phyloP scores from a whole-genome alignment of 306 rosid species.

The Pyrus pyrifolia region DNA sequence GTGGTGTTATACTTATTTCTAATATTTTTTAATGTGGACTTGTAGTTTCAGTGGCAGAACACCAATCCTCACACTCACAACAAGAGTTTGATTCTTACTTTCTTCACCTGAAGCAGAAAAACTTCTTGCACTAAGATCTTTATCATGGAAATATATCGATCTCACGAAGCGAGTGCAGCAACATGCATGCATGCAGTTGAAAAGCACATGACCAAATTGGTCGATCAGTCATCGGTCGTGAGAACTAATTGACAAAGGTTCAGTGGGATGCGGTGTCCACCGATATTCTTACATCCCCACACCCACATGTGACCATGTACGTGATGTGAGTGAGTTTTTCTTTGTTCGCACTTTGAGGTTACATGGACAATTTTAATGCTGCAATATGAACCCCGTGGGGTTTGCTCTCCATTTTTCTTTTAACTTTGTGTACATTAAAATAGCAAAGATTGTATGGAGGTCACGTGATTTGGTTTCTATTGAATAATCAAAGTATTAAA shows the following conservation, averaged over 20 bases:
- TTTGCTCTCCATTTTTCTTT: not conserved
- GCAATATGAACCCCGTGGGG: not conserved
- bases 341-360: not conserved
- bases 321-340: not conserved
- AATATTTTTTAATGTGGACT: too few species aligned
- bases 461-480: slow-evolving; percentile 1
- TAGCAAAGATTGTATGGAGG: not conserved
- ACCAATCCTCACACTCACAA: not conserved
- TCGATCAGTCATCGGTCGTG: not conserved
- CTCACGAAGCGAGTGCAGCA: not conserved
- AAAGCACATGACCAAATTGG: not conserved
- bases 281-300: not conserved
- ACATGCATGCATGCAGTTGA: not conserved
- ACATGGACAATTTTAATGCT: not conserved
- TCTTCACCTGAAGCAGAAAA: too few species aligned
- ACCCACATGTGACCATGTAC: not conserved
- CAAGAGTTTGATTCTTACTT: not conserved
- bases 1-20: too few species aligned
- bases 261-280: not conserved
- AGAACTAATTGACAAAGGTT: not conserved
- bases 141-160: too few species aligned
- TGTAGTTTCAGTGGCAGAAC: rapidly evolving
- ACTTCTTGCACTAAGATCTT: too few species aligned
- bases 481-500: not conserved
- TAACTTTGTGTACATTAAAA: not conserved